These are phyloP conservation scores for Neoarthrinium moseri DNA, from an alignment of 2,329 filamentous ascomycete species.

Conservation along the genomic window DNA sequence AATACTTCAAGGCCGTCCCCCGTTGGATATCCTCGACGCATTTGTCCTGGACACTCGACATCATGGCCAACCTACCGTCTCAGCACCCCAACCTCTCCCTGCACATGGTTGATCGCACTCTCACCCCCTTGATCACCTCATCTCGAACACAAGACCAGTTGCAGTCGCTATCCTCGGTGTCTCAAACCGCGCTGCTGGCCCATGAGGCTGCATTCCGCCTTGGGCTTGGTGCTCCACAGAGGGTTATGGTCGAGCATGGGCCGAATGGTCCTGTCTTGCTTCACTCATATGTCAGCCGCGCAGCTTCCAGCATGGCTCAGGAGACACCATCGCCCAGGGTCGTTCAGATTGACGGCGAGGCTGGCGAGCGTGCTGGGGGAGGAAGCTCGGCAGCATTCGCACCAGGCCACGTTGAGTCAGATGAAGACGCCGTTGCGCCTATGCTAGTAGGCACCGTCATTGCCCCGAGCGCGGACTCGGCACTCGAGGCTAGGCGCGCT, in stretches of 20 bases:
- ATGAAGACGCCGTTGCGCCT: slow-evolving; percentile 38
- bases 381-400: slow-evolving; percentile 1
- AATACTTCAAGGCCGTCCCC: background rate
- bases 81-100: slow-evolving; percentile 52
- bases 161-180: slow-evolving; percentile 51
- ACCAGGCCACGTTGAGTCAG: slow-evolving; percentile 14
- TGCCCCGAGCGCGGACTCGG: slow-evolving; percentile 45
- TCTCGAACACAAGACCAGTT: slow-evolving; percentile 42
- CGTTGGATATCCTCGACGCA: background rate
- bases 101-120: slow-evolving; percentile 56
- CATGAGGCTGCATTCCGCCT: slow-evolving; percentile 53
- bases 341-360: background rate
- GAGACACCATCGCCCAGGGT: background rate
- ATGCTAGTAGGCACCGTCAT: slow-evolving; percentile 56
- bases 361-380: background rate
- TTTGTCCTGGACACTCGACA: background rate
- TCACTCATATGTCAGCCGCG: slow-evolving; percentile 22
- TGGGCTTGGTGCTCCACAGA: slow-evolving; percentile 51
- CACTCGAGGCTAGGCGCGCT: slow-evolving; percentile 50
- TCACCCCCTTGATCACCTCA: slow-evolving; percentile 58
- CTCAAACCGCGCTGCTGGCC: slow-evolving; percentile 50
- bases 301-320: background rate
- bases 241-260: slow-evolving; percentile 58
- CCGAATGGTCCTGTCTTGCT: slow-evolving; percentile 32
- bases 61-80: slow-evolving; percentile 43